These are phyloP conservation scores for Penicillium psychrosexuale DNA, from an alignment of 2,329 filamentous ascomycete species.

Conservation along the genomic window DNA sequence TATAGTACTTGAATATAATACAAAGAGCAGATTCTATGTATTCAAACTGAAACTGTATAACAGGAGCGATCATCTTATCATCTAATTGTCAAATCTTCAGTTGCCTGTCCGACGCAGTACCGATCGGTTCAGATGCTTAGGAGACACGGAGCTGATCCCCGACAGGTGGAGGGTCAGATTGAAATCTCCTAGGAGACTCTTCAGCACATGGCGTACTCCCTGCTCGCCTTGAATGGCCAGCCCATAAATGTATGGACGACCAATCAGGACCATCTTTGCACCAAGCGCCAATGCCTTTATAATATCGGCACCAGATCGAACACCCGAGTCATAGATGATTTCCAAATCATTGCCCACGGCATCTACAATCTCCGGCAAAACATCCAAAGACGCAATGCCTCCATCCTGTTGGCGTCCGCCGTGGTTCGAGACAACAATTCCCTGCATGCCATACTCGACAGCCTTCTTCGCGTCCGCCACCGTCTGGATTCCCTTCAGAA, in stretches of 20 bases:
- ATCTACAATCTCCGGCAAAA: conserved; percentile 56
- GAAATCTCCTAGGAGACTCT: conserved; percentile 22
- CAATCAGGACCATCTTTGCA: conserved; percentile 53
- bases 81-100: not conserved
- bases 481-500: conserved; percentile 56
- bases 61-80: not conserved
- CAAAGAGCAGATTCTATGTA: not conserved
- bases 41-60: not conserved
- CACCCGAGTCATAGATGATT: conserved; percentile 49
- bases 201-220: conserved; percentile 53
- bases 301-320: conserved; percentile 48
- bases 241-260: conserved; percentile 54
- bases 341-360: conserved; percentile 32
- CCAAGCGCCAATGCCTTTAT: conserved; percentile 50
- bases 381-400: conserved; percentile 43
- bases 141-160: not conserved
- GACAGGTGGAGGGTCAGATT: not conserved
- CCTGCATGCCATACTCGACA: conserved; percentile 45
- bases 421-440: conserved; percentile 51
- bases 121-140: not conserved
- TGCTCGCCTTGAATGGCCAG: conserved; percentile 53
- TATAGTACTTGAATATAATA: not conserved
- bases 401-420: conserved; percentile 50
- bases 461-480: conserved; percentile 47
- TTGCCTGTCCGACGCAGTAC: not conserved